Conservation (phyloP, 768 basidiomycete species). For the Lanmaoa pseudosensibilis region DNA sequence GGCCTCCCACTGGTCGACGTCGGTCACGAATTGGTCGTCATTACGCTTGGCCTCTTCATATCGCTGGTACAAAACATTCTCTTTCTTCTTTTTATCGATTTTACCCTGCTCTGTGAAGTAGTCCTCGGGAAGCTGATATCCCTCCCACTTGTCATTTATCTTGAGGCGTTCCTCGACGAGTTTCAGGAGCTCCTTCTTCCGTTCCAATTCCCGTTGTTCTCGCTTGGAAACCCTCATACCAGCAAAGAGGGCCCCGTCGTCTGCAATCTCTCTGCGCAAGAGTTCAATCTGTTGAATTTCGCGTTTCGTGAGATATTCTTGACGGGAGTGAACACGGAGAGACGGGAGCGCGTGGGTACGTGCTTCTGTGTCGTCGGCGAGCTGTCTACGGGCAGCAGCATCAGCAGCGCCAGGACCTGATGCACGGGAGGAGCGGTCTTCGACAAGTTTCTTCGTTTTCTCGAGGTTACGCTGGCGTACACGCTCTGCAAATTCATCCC, state of each 20-base stretch:
- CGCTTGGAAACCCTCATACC: slow-evolving; percentile 90
- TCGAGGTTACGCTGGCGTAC: slow-evolving; percentile 80
- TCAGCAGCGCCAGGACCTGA: slow-evolving; percentile 72
- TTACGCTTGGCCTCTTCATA: slow-evolving; percentile 93
- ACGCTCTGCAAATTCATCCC: slow-evolving; percentile 92
- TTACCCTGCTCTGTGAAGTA: slow-evolving; percentile 98
- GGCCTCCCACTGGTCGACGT: slow-evolving; percentile 97
- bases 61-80: slow-evolving; percentile 87
- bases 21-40: slow-evolving; percentile 93
- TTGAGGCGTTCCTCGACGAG: slow-evolving; percentile 92
- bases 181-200: slow-evolving; percentile 88
- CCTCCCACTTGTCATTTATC: slow-evolving; percentile 95
- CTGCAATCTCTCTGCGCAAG: slow-evolving; percentile 87
- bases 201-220: slow-evolving; percentile 77
- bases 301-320: slow-evolving; percentile 95
- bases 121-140: slow-evolving; percentile 95
- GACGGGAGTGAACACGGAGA: slow-evolving; percentile 84
- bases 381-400: slow-evolving; percentile 72
- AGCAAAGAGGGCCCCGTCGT: slow-evolving; percentile 86
- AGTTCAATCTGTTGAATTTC: slow-evolving; percentile 96
- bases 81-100: slow-evolving; percentile 95
- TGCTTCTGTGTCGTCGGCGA: slow-evolving; percentile 76
- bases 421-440: slow-evolving; percentile 83
- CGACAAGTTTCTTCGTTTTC: slow-evolving; percentile 85
- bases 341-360: slow-evolving; percentile 58